These are phyloP conservation scores for Uronychia binucleata DNA, from an alignment of 73 alveolate genomes.

Conservation along the genomic window DNA sequence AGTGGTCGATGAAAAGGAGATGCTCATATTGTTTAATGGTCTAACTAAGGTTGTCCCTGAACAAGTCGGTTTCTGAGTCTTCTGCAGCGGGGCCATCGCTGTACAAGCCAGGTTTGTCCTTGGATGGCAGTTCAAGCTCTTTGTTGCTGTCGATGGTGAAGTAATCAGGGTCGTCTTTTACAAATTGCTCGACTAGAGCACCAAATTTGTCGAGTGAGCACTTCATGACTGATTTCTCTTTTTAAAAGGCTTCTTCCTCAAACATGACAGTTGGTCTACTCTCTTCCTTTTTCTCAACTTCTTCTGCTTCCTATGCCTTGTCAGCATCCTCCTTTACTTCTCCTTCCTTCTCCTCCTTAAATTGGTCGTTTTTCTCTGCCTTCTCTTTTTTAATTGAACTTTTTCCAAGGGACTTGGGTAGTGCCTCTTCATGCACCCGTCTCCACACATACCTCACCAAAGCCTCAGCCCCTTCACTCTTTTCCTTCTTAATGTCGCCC, in stretches of 20 bases:
- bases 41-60: neutral
- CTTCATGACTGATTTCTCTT: neutral
- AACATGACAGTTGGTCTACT: neutral
- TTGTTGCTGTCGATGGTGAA: neutral
- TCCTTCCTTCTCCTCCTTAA: neutral
- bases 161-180: neutral
- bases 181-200: neutral
- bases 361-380: no score
- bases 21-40: constrained; percentile 15
- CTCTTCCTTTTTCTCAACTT: neutral
- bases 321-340: neutral
- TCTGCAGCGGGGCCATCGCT: neutral
- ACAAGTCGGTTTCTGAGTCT: neutral
- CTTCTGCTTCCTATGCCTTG: neutral
- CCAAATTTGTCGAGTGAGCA: neutral
- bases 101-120: neutral
- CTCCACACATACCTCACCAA: no score
- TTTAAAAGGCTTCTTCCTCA: neutral
- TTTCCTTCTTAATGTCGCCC: no score
- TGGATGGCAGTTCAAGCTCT: neutral
- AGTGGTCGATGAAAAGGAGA: neutral
- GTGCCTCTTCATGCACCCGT: no score
- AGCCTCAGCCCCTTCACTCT: no score
- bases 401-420: no score
- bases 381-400: no score